Percentiles rank a stretch among this genome's conserved stretches.
Evolutionary conservation across 2,329 filamentous ascomycete species (phyloP).

Genomic region (Neopestalotiopsis clavispora): DNA sequence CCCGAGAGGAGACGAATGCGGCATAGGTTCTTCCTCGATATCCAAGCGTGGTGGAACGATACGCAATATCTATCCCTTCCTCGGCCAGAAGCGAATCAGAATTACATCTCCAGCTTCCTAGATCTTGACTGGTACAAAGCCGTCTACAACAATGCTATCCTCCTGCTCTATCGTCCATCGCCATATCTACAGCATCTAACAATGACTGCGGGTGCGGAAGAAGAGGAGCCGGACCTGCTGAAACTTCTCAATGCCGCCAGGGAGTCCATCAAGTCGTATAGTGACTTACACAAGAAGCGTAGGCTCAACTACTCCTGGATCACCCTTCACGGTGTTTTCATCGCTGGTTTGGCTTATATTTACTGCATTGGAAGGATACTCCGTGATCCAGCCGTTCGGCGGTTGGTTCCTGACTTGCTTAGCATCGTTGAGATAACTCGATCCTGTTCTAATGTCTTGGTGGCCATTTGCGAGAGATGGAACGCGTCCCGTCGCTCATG

Average conservation of each 20-base stretch:
- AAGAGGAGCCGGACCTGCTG: not conserved
- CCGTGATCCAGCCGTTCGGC: conserved; percentile 5
- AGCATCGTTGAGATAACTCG: conserved; percentile 3
- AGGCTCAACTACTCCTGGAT: conserved; percentile 12
- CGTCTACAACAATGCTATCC: conserved; percentile 9
- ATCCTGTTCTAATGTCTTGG: conserved; percentile 5
- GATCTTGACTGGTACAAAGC: conserved; percentile 4
- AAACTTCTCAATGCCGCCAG: conserved; percentile 1
- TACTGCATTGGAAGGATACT: conserved; percentile 8
- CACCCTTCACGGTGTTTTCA: conserved; percentile 5
- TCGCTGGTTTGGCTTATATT: conserved; percentile 3
- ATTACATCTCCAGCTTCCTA: conserved; percentile 8
- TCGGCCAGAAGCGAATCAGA: not conserved
- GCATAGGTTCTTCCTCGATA: not conserved
- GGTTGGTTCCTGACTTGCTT: not conserved
- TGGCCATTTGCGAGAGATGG: conserved; percentile 11
- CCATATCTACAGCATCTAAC: conserved; percentile 5
- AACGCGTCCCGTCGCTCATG: conserved; percentile 11
- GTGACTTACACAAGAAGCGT: conserved; percentile 2
- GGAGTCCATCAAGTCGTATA: conserved; percentile 3
- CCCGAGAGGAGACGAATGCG: not conserved
- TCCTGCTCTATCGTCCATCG: conserved; percentile 4
- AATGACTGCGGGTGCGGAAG: not conserved
- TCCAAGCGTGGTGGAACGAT: conserved; percentile 1
- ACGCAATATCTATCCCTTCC: not conserved